A percentile compares a stretch with the other conserved stretches of the same genome.
phyloP scores from a whole-genome alignment of 2,329 filamentous ascomycete species.

The Grosmannia serpens region DNA sequence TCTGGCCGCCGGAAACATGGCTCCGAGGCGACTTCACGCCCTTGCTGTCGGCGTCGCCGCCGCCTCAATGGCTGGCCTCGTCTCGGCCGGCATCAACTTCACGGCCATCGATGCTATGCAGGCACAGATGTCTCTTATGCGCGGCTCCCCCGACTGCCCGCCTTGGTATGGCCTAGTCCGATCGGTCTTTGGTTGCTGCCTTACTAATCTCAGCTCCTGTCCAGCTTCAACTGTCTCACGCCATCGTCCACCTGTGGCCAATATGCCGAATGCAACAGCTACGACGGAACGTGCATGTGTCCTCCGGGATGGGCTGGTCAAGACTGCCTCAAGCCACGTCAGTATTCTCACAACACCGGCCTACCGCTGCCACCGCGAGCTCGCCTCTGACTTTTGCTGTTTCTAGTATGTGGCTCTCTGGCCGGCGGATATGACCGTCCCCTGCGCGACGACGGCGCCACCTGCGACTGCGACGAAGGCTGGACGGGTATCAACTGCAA shows the following conservation, averaged over 20 bases:
- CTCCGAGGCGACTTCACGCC: constrained; percentile 16
- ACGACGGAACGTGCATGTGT: constrained; percentile 86
- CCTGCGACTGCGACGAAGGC: constrained; percentile 80
- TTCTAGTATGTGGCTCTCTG: constrained; percentile 70
- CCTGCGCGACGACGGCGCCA: constrained; percentile 48
- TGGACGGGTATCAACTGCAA: constrained; percentile 99
- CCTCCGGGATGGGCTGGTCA: constrained; percentile 88
- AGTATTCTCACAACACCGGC: constrained; percentile 14
- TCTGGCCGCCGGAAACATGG: not conserved
- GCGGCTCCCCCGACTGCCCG: constrained; percentile 65
- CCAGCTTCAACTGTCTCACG: constrained; percentile 93
- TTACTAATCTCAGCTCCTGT: constrained; percentile 5
- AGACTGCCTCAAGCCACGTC: constrained; percentile 76
- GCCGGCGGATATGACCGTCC: constrained; percentile 69
- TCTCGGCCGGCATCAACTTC: constrained; percentile 38
- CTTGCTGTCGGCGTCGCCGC: constrained; percentile 28
- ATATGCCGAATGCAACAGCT: constrained; percentile 78
- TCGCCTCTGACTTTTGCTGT: not conserved
- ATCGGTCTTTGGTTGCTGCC: not conserved
- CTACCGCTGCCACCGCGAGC: not conserved
- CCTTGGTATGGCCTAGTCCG: constrained; percentile 46
- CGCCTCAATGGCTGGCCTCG: constrained; percentile 23
- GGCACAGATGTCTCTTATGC: constrained; percentile 58
- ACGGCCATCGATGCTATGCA: constrained; percentile 49
- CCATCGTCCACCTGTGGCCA: constrained; percentile 87